phyloP scores from a whole-genome alignment of 2,329 filamentous ascomycete species.

The Aciculosporium take region DNA sequence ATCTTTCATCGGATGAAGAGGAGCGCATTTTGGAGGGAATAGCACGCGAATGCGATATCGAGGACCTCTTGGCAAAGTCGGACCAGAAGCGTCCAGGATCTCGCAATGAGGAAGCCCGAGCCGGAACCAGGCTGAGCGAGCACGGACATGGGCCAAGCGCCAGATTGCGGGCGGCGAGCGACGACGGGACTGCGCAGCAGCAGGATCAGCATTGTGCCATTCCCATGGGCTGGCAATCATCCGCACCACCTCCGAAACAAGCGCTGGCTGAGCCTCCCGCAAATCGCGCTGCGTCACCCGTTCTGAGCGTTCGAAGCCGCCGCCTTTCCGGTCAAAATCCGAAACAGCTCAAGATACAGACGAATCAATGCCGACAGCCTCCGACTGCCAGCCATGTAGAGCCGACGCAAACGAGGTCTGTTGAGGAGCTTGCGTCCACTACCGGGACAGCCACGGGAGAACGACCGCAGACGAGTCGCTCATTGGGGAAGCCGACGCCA shows the following conservation, averaged over 20 bases:
- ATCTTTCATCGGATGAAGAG: slow-evolving; percentile 51
- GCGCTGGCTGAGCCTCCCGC: slow-evolving; percentile 31
- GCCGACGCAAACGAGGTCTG: neutral
- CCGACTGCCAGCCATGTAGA: slow-evolving; percentile 7
- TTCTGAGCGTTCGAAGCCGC: slow-evolving; percentile 52
- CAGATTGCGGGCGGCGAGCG: slow-evolving; percentile 49
- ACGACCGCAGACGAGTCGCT: slow-evolving; percentile 4
- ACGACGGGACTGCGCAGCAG: slow-evolving; percentile 34
- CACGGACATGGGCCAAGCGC: slow-evolving; percentile 27
- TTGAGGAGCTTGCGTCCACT: slow-evolving; percentile 7
- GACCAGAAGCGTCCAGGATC: slow-evolving; percentile 40
- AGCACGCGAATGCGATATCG: slow-evolving; percentile 67
- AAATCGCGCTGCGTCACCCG: slow-evolving; percentile 17
- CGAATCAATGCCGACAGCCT: slow-evolving; percentile 24
- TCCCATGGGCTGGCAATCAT: slow-evolving; percentile 12
- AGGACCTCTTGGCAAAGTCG: slow-evolving; percentile 56
- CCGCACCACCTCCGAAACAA: slow-evolving; percentile 34
- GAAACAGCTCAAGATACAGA: slow-evolving; percentile 84
- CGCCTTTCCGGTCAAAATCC: slow-evolving; percentile 67
- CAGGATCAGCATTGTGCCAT: slow-evolving; percentile 6
- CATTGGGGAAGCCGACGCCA: slow-evolving; percentile 1
- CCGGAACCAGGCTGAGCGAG: slow-evolving; percentile 64
- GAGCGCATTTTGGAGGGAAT: slow-evolving; percentile 77
- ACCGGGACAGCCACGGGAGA: slow-evolving; percentile 6
- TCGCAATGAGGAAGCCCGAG: slow-evolving; percentile 60